phyloP scores from a whole-genome alignment of 176 grass and related monocot species.

The Lolium rigidum region DNA sequence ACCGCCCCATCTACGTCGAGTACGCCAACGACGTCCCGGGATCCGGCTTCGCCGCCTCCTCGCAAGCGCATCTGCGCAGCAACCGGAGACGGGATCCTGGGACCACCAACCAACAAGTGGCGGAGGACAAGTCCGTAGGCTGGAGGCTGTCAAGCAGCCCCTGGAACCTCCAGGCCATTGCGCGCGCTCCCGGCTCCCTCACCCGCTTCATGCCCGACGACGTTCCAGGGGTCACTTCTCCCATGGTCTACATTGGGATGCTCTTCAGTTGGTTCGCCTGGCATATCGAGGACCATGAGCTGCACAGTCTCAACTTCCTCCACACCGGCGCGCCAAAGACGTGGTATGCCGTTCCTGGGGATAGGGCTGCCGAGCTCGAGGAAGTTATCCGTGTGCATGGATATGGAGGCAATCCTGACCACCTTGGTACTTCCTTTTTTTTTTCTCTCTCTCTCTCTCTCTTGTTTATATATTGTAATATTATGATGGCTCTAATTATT shows the following conservation, averaged over 20 bases:
- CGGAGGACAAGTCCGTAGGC: conserved; percentile 58
- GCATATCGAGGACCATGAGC: conserved; percentile 98
- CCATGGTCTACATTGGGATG: conserved; percentile 99
- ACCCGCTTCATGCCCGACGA: conserved; percentile 98
- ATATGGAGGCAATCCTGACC: conserved; percentile 83
- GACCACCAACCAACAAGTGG: neutral
- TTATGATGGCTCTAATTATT: too few species aligned
- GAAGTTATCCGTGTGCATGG: conserved; percentile 81
- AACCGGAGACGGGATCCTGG: conserved; percentile 47
- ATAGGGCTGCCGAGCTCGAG: conserved; percentile 68
- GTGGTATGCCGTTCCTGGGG: conserved; percentile 82
- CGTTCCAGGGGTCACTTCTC: conserved; percentile 87
- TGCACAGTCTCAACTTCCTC: conserved; percentile 94
- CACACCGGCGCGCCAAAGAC: conserved; percentile 85
- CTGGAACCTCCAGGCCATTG: conserved; percentile 93
- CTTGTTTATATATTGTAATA: too few species aligned
- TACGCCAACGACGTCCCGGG: conserved; percentile 98
- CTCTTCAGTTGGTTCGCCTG: conserved; percentile 97
- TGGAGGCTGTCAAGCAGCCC: conserved; percentile 85
- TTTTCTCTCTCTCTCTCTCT: too few species aligned
- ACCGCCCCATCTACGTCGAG: conserved; percentile 88
- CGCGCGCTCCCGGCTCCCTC: conserved; percentile 74
- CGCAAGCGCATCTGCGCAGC: conserved; percentile 26
- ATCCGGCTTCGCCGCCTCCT: conserved; percentile 69
- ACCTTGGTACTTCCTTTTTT: conserved; percentile 52